phyloP scores from a whole-genome alignment of 2,329 filamentous ascomycete species.

The Hypoxylon rubiginosum region DNA sequence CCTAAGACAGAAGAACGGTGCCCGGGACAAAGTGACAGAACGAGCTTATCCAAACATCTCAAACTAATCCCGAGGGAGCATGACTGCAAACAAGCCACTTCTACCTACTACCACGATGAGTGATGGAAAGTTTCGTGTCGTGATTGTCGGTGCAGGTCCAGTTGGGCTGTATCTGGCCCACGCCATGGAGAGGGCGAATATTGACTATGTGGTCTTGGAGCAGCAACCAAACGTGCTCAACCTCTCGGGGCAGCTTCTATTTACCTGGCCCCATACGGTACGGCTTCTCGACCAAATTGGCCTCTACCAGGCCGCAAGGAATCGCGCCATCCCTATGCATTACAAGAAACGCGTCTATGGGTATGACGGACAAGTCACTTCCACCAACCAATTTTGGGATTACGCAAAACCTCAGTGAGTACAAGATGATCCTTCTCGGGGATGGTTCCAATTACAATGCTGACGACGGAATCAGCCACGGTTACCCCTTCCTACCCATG shows the following conservation, averaged over 20 bases:
- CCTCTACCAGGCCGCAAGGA: background rate
- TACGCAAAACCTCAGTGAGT: background rate
- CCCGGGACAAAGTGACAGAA: no score
- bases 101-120: no score
- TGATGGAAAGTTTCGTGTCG: constrained; percentile 24
- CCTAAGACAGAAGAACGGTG: no score
- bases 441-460: background rate
- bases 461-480: constrained; percentile 7
- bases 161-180: constrained; percentile 22
- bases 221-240: background rate
- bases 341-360: no score
- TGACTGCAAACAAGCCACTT: no score
- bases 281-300: constrained; percentile 6
- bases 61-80: no score
- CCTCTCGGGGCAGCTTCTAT: background rate
- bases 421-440: background rate
- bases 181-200: constrained; percentile 14
- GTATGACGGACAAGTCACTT: background rate
- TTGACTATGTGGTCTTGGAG: constrained; percentile 25
- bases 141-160: constrained; percentile 27
- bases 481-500: constrained; percentile 5
- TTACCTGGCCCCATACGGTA: constrained; percentile 2
- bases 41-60: no score
- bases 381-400: background rate
- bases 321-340: background rate